These are phyloP conservation scores for Xerocomellus amylosporus DNA, from an alignment of 768 basidiomycete genomes.

Conservation along the genomic window DNA sequence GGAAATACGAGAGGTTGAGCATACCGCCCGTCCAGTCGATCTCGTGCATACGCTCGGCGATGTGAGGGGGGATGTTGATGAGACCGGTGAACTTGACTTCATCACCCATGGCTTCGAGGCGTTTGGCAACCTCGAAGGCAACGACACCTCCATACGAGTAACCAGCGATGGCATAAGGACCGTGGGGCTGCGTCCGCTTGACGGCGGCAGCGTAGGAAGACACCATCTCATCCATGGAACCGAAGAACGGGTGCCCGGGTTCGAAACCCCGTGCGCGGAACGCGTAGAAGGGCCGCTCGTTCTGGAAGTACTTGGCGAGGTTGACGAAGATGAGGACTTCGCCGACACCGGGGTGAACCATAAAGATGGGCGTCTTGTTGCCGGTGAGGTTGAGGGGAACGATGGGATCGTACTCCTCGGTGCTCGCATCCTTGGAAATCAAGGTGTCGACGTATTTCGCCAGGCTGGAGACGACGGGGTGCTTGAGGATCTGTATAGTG, in stretches of 20 bases:
- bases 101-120: slow-evolving; percentile 34
- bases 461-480: slow-evolving; percentile 29
- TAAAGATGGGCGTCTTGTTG: slow-evolving; percentile 39
- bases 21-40: too few relatives aligned
- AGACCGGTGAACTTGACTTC: slow-evolving; percentile 42
- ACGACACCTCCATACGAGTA: slow-evolving; percentile 47
- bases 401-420: slow-evolving; percentile 1
- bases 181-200: slow-evolving; percentile 32
- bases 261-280: slow-evolving; percentile 47
- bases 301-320: slow-evolving; percentile 38
- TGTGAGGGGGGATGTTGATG: slow-evolving; percentile 25
- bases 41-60: too few relatives aligned
- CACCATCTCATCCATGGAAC: slow-evolving; percentile 40
- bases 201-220: slow-evolving; percentile 36
- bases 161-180: slow-evolving; percentile 41
- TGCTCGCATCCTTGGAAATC: not conserved
- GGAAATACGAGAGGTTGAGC: slow-evolving; percentile 40
- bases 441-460: slow-evolving; percentile 32
- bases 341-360: slow-evolving; percentile 31
- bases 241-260: slow-evolving; percentile 35
- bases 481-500: slow-evolving; percentile 39
- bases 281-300: slow-evolving; percentile 44
- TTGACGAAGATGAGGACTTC: slow-evolving; percentile 39
- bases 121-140: slow-evolving; percentile 42
- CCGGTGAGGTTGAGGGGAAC: not conserved